Conservation (phyloP, 139 green algal species). For the Mychonastes homosphaera region DNA sequence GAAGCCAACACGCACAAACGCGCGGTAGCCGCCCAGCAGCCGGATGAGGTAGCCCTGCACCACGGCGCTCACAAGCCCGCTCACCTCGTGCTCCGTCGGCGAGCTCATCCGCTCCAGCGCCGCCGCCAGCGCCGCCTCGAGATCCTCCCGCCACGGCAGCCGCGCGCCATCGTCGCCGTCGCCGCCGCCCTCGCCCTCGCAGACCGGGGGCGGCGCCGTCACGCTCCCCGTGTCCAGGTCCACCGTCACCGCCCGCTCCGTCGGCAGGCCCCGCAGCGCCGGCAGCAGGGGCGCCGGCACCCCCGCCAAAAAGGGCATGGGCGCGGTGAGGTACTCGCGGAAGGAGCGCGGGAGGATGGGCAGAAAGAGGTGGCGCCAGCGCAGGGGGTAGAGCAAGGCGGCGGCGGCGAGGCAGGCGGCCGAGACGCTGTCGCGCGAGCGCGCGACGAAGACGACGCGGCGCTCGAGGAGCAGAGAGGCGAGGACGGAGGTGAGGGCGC, state of each 20-base stretch:
- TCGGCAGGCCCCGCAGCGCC: slow-evolving; percentile 25
- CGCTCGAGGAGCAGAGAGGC: slow-evolving; percentile 63
- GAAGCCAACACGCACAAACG: background rate
- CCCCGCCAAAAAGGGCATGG: slow-evolving; percentile 75
- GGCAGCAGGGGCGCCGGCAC: slow-evolving; percentile 41
- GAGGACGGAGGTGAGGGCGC: slow-evolving; percentile 46
- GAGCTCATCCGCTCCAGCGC: slow-evolving; percentile 31
- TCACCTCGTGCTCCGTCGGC: slow-evolving; percentile 56
- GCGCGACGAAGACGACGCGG: slow-evolving; percentile 54
- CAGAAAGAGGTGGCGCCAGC: slow-evolving; percentile 73
- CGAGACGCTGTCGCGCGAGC: slow-evolving; percentile 45
- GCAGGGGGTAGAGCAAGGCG: slow-evolving; percentile 65
- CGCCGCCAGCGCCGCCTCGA: slow-evolving; percentile 30
- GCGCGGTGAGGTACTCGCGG: slow-evolving; percentile 63
- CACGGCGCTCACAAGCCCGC: no score
- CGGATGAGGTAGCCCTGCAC: slow-evolving; percentile 57
- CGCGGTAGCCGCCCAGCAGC: slow-evolving; percentile 45
- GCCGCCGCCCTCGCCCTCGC: no score
- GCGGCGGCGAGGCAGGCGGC: slow-evolving; percentile 52
- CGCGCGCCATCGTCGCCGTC: slow-evolving; percentile 41
- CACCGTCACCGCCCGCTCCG: slow-evolving; percentile 33
- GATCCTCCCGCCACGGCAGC: slow-evolving; percentile 38
- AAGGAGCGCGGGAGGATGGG: slow-evolving; percentile 53
- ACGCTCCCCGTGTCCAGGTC: no score
- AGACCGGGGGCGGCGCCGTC: no score